Conservation (phyloP, 345 rosid genomes). For the Citrus inodora region DNA sequence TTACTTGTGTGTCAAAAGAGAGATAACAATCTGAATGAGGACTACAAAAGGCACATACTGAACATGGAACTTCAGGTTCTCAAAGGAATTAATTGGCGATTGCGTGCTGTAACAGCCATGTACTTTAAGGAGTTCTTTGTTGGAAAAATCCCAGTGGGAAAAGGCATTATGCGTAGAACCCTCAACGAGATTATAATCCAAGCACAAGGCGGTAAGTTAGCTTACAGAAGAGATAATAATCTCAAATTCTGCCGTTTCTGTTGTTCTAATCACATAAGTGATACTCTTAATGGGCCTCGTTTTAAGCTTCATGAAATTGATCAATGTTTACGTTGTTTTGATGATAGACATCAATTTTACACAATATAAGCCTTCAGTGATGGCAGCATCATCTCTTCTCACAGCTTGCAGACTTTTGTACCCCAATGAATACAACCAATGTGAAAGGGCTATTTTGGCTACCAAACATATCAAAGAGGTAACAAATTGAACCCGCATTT, state of each 20-base stretch:
- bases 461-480: not conserved
- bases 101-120: not conserved
- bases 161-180: not conserved
- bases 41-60: not conserved
- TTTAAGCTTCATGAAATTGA: no score
- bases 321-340: not conserved
- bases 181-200: not conserved
- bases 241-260: no score
- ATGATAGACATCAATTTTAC: constrained; percentile 4
- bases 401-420: not conserved
- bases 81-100: no score
- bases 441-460: not conserved
- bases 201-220: not conserved
- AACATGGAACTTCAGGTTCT: not conserved
- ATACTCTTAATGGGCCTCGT: no score
- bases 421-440: not conserved
- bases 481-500: not conserved
- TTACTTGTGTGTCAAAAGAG: not conserved
- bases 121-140: not conserved
- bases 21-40: no score
- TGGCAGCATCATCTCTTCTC: constrained; percentile 6
- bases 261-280: no score
- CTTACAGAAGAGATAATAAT: not conserved
- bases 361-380: constrained; percentile 2
- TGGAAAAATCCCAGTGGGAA: not conserved